phyloP scores from a whole-genome alignment of 495 filamentous ascomycete genomes.

The Penicillium argentinense region DNA sequence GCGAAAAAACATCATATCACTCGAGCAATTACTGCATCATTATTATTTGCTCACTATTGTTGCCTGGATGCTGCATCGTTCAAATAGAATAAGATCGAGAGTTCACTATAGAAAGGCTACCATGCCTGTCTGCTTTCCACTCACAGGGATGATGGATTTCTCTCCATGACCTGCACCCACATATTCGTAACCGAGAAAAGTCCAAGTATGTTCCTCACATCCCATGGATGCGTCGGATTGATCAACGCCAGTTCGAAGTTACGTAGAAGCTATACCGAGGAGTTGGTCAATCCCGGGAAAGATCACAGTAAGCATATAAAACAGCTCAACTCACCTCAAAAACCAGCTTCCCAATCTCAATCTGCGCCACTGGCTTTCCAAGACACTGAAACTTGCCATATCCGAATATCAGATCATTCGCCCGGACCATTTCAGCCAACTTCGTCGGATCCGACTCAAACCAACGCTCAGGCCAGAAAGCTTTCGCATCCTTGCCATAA shows the following conservation, averaged over 20 bases:
- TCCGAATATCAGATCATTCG: conserved; percentile 44
- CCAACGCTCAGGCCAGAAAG: conserved; percentile 66
- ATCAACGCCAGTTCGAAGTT: conserved; percentile 53
- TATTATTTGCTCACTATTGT: too few species aligned
- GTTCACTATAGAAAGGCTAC: too few species aligned
- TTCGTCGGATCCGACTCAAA: conserved; percentile 48
- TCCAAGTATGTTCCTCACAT: conserved; percentile 19
- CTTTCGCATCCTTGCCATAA: conserved; percentile 62
- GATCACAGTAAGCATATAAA: background rate
- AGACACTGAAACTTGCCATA: conserved; percentile 37
- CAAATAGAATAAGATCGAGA: too few species aligned
- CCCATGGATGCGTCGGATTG: conserved; percentile 48
- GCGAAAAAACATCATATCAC: too few species aligned
- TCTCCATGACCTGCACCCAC: conserved; percentile 25
- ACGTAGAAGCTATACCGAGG: conserved; percentile 48
- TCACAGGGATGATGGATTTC: too few species aligned
- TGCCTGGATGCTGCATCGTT: too few species aligned
- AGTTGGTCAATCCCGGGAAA: background rate
- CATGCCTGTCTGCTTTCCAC: too few species aligned
- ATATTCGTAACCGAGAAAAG: conserved; percentile 28
- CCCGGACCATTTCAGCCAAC: conserved; percentile 49
- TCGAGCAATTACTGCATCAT: too few species aligned
- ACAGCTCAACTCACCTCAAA: conserved; percentile 44
- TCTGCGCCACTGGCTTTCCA: conserved; percentile 34
- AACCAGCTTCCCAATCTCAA: conserved; percentile 54